Evolutionary conservation across 192 early-diverging fungal genomes (phyloP).

Genomic region (Rhizophagus sp.): DNA sequence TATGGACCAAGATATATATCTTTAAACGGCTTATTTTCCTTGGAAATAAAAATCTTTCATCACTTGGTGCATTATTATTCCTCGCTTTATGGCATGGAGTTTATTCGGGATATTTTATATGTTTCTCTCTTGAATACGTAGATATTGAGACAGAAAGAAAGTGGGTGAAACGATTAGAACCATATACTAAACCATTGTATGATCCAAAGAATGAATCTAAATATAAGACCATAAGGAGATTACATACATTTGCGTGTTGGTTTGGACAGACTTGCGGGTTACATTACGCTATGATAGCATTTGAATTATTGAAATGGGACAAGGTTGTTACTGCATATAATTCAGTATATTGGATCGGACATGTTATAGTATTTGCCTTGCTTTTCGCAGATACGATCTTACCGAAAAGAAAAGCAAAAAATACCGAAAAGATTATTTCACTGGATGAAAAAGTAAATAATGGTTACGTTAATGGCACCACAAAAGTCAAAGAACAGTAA

Average conservation of each 20-base stretch:
- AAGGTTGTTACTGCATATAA: constrained; percentile 30
- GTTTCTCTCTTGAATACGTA: constrained; percentile 59
- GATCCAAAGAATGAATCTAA: constrained; percentile 26
- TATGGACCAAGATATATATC: constrained; percentile 63
- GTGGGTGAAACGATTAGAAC: constrained; percentile 36
- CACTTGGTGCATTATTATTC: constrained; percentile 48
- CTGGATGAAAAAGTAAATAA: too few relatives aligned
- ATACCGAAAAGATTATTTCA: neutral
- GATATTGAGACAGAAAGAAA: constrained; percentile 52
- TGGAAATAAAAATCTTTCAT: constrained; percentile 57
- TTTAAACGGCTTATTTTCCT: constrained; percentile 61
- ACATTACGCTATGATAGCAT: constrained; percentile 52
- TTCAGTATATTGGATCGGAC: constrained; percentile 22
- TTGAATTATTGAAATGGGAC: constrained; percentile 49
- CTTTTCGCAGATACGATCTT: constrained; percentile 25
- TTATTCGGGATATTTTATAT: constrained; percentile 57
- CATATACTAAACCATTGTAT: constrained; percentile 38
- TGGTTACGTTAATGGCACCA: too few relatives aligned
- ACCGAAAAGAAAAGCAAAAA: constrained; percentile 6
- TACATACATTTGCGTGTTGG: constrained; percentile 44
- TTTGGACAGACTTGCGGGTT: constrained; percentile 44
- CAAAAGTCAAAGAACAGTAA: too few relatives aligned
- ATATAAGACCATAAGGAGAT: constrained; percentile 1
- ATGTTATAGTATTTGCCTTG: constrained; percentile 8
- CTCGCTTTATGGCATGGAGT: constrained; percentile 68